These are phyloP conservation scores for Curvularia sp. DNA, from an alignment of 2,329 filamentous ascomycete species.

Conservation along the genomic window DNA sequence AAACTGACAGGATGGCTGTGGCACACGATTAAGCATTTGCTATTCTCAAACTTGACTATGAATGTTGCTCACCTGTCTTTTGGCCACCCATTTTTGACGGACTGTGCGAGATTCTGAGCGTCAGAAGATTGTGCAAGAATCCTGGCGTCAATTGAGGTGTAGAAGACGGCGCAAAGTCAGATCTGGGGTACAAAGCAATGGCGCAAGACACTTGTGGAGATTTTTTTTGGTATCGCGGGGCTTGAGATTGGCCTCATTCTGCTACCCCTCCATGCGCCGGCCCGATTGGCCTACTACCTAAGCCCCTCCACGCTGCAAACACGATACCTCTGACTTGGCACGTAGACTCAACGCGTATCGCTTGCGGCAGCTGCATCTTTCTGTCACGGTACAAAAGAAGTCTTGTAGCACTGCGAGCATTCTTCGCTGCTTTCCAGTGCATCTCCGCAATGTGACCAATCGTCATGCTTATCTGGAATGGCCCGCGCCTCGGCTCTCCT, in stretches of 20 bases:
- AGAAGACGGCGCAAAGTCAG: constrained; percentile 16
- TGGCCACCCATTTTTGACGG: constrained; percentile 44
- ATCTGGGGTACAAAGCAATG: constrained; percentile 30
- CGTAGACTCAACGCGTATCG: neutral
- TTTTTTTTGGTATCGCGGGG: constrained; percentile 26
- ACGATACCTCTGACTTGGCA: constrained; percentile 2
- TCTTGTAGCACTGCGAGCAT: neutral
- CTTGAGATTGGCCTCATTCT: constrained; percentile 15
- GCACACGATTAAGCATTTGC: constrained; percentile 15
- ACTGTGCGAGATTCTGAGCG: constrained; percentile 10
- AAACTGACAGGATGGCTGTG: constrained; percentile 91
- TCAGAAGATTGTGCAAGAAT: constrained; percentile 7
- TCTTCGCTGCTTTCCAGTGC: neutral
- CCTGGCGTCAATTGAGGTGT: constrained; percentile 23
- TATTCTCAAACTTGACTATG: neutral
- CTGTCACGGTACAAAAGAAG: neutral
- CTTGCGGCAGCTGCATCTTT: neutral
- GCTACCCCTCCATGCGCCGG: constrained; percentile 19
- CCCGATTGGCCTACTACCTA: constrained; percentile 11
- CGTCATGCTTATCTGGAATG: constrained; percentile 2
- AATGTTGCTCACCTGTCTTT: constrained; percentile 43
- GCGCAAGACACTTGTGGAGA: constrained; percentile 26
- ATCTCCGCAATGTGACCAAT: constrained; percentile 12
- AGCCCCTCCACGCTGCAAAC: constrained; percentile 10
- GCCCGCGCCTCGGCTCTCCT: constrained; percentile 14